Evolutionary conservation across 768 basidiomycete genomes (phyloP).

Genomic region (Amanita polypyramis): DNA sequence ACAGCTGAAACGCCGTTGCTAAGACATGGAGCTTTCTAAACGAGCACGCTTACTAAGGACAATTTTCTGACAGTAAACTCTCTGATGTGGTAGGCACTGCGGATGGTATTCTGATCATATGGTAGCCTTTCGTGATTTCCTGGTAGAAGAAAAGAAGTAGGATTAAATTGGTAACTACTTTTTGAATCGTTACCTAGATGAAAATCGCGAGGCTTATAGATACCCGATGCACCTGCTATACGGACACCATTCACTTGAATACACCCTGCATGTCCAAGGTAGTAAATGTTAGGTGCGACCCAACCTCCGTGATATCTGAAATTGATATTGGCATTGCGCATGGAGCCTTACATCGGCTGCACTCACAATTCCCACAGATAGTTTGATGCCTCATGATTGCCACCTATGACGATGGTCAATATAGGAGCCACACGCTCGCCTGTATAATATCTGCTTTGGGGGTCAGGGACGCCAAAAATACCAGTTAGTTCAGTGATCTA

Average conservation of each 20-base stretch:
- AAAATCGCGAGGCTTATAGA: slow-evolving; percentile 77
- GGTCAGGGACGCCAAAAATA: background rate
- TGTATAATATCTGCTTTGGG: slow-evolving; percentile 64
- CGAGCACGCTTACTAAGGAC: slow-evolving; percentile 42
- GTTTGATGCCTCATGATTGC: slow-evolving; percentile 96
- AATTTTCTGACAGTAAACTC: slow-evolving; percentile 76
- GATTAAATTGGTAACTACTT: background rate
- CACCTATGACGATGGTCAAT: slow-evolving; percentile 90
- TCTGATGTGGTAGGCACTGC: slow-evolving; percentile 86
- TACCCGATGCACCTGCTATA: slow-evolving; percentile 88
- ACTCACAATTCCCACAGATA: slow-evolving; percentile 93
- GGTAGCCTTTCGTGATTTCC: slow-evolving; percentile 79
- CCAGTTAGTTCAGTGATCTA: slow-evolving; percentile 20
- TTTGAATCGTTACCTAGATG: slow-evolving; percentile 34
- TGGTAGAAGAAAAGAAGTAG: slow-evolving; percentile 15
- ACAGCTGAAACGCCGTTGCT: slow-evolving; percentile 29
- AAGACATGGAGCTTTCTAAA: slow-evolving; percentile 9
- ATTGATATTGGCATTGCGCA: background rate
- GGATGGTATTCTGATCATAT: slow-evolving; percentile 59
- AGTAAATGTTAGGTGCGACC: slow-evolving; percentile 96
- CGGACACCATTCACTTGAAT: slow-evolving; percentile 80
- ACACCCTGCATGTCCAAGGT: slow-evolving; percentile 85
- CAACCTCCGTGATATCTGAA: slow-evolving; percentile 90
- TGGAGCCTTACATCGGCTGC: background rate
- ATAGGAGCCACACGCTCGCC: slow-evolving; percentile 76